Evolutionary conservation across 1,284 basidiomycete species (phyloP).

Genomic region (Pseudozyma tsukubaensis): DNA sequence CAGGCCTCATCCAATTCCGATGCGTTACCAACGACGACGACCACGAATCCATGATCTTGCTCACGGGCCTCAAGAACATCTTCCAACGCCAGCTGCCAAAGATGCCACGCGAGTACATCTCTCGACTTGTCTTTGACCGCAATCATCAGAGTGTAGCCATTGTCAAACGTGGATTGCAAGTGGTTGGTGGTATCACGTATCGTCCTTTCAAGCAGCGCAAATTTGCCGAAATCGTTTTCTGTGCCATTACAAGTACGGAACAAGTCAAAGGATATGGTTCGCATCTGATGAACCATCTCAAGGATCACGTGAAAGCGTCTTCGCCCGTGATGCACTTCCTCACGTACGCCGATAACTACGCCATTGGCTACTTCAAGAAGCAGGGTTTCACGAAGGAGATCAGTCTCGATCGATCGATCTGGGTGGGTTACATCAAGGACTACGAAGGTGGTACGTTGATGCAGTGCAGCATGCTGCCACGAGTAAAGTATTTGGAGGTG

Average conservation of each 20-base stretch:
- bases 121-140: constrained; percentile 89
- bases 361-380: constrained; percentile 98
- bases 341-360: constrained; percentile 99
- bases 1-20: constrained; percentile 84
- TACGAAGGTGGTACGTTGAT: constrained; percentile 99
- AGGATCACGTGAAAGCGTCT: constrained; percentile 87
- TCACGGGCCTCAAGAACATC: constrained; percentile 93
- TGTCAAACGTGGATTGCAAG: constrained; percentile 92
- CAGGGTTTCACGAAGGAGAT: constrained; percentile 96
- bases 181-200: constrained; percentile 98
- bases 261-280: constrained; percentile 99
- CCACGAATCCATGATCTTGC: constrained; percentile 78
- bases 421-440: constrained; percentile 99
- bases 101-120: constrained; percentile 99
- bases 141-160: constrained; percentile 94
- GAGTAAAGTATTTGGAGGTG: constrained; percentile 89
- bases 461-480: constrained; percentile 92
- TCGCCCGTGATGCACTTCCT: constrained; percentile 90
- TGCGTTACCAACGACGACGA: constrained; percentile 86
- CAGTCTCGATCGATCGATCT: constrained; percentile 85
- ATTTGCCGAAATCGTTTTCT: constrained; percentile 99
- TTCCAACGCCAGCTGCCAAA: constrained; percentile 98
- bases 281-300: constrained; percentile 99
- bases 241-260: constrained; percentile 94
- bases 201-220: constrained; percentile 92